phyloP scores from a whole-genome alignment of 331 rosid genomes.

The Rosa hybrid region DNA sequence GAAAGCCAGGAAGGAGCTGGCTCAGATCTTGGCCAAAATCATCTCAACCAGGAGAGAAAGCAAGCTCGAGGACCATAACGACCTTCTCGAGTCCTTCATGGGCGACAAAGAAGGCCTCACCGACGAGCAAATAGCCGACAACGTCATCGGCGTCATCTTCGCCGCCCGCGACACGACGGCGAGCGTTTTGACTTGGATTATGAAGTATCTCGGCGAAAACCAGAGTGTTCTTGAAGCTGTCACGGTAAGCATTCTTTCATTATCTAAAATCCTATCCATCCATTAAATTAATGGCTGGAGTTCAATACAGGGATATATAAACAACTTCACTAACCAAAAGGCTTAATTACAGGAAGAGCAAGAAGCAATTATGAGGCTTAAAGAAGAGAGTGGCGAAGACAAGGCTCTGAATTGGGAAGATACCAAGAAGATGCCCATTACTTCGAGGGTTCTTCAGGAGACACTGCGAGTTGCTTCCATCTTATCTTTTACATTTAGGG shows the following conservation, averaged over 20 bases:
- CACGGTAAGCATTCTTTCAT: slow-evolving; percentile 47
- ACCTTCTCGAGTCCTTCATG: slow-evolving; percentile 80
- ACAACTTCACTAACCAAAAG: neutral
- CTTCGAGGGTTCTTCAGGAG: slow-evolving; percentile 78
- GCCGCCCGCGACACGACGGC: slow-evolving; percentile 96
- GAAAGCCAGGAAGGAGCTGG: slow-evolving; percentile 79
- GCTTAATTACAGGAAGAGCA: slow-evolving; percentile 61
- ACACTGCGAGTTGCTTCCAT: slow-evolving; percentile 85
- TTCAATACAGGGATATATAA: neutral
- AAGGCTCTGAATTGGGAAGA: slow-evolving; percentile 69
- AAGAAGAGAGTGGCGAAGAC: slow-evolving; percentile 47
- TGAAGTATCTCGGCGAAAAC: slow-evolving; percentile 80
- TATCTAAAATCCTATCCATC: neutral
- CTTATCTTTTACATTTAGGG: slow-evolving; percentile 86
- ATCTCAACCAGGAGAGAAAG: slow-evolving; percentile 55
- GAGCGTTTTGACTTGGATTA: slow-evolving; percentile 85
- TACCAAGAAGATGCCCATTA: slow-evolving; percentile 70
- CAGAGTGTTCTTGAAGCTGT: slow-evolving; percentile 71
- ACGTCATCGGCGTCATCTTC: slow-evolving; percentile 80
- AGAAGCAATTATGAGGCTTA: slow-evolving; percentile 46
- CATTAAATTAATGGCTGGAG: neutral
- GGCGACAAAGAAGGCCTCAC: slow-evolving; percentile 71
- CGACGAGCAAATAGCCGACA: slow-evolving; percentile 81
- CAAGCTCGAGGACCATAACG: slow-evolving; percentile 46
- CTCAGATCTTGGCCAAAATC: slow-evolving; percentile 69